These are phyloP conservation scores for Gnomoniopsis smithogilvyi DNA, from an alignment of 2,329 filamentous ascomycete species.

Conservation along the genomic window DNA sequence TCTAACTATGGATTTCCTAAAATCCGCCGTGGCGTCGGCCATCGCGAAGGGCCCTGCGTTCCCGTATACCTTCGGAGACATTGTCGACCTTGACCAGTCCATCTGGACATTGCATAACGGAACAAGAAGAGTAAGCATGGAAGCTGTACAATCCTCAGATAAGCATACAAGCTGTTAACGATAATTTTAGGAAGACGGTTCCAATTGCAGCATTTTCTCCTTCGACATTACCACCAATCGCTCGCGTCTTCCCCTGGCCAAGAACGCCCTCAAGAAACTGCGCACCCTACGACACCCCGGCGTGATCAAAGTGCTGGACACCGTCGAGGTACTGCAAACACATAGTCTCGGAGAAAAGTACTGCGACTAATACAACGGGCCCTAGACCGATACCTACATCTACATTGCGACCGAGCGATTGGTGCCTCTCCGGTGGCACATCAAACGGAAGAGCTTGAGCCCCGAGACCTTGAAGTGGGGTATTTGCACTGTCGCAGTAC, in stretches of 20 bases:
- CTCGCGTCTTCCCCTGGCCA: slow-evolving; percentile 78
- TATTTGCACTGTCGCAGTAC: slow-evolving; percentile 76
- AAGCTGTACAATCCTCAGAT: neutral
- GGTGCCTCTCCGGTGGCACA: slow-evolving; percentile 83
- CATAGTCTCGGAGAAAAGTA: slow-evolving; percentile 16
- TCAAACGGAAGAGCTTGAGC: slow-evolving; percentile 80
- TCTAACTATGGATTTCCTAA: slow-evolving; percentile 84
- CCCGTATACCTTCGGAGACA: slow-evolving; percentile 88
- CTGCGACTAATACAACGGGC: slow-evolving; percentile 7
- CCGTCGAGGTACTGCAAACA: slow-evolving; percentile 68
- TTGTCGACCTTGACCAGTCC: slow-evolving; percentile 86
- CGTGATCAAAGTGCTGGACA: slow-evolving; percentile 90
- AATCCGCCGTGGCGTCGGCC: slow-evolving; percentile 93
- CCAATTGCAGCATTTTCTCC: slow-evolving; percentile 92
- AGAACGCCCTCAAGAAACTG: slow-evolving; percentile 90
- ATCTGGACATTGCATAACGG: slow-evolving; percentile 97
- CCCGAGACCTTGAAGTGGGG: slow-evolving; percentile 98
- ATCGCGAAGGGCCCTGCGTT: slow-evolving; percentile 94
- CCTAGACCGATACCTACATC: slow-evolving; percentile 85
- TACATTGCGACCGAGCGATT: slow-evolving; percentile 95
- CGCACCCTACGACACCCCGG: slow-evolving; percentile 91
- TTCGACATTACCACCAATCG: slow-evolving; percentile 85
- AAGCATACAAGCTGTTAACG: slow-evolving; percentile 1
- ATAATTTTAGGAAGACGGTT: slow-evolving; percentile 76
- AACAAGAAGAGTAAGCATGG: slow-evolving; percentile 70